Percentiles rank a stretch among this genome's conserved stretches.
These are phyloP conservation scores for Phylloboletellus chloephorus DNA, from an alignment of 1,284 basidiomycete genomes.

Conservation along the genomic window DNA sequence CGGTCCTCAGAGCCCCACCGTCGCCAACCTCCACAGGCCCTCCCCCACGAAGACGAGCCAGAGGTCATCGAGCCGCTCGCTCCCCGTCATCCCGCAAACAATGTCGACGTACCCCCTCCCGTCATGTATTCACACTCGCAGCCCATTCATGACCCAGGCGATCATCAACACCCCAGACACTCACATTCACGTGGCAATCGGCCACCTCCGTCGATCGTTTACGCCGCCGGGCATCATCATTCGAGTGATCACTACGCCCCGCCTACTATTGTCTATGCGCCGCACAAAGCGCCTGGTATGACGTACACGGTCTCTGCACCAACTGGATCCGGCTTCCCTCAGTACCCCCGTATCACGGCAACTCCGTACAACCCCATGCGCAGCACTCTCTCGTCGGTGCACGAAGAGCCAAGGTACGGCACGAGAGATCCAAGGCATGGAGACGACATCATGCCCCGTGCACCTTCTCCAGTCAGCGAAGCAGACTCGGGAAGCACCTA, in stretches of 20 bases:
- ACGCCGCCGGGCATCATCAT: conserved; percentile 43
- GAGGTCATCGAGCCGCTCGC: conserved; percentile 25
- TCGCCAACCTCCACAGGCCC: conserved; percentile 20
- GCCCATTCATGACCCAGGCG: conserved; percentile 29
- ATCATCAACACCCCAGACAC: conserved; percentile 34
- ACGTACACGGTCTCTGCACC: conserved; percentile 53
- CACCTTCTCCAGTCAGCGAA: conserved; percentile 36
- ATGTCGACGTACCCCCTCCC: conserved; percentile 20
- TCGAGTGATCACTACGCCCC: conserved; percentile 44
- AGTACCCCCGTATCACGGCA: conserved; percentile 31
- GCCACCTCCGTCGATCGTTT: conserved; percentile 47
- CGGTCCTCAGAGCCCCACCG: conserved; percentile 38
- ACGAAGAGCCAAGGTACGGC: conserved; percentile 29
- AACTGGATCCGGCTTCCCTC: conserved; percentile 34
- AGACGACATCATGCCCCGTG: conserved; percentile 18
- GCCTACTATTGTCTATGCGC: conserved; percentile 42
- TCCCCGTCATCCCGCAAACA: conserved; percentile 16
- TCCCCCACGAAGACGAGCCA: conserved; percentile 21
- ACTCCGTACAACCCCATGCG: conserved; percentile 35
- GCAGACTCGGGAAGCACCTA: conserved; percentile 61
- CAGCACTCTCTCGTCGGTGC: conserved; percentile 30
- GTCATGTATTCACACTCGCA: conserved; percentile 34
- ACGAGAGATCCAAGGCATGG: conserved; percentile 30
- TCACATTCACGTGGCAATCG: conserved; percentile 34
- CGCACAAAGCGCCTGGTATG: conserved; percentile 44